Base-by-base conservation (phyloP, 2,329 filamentous ascomycete genomes). In the Dactylellina leptospora region DNA sequence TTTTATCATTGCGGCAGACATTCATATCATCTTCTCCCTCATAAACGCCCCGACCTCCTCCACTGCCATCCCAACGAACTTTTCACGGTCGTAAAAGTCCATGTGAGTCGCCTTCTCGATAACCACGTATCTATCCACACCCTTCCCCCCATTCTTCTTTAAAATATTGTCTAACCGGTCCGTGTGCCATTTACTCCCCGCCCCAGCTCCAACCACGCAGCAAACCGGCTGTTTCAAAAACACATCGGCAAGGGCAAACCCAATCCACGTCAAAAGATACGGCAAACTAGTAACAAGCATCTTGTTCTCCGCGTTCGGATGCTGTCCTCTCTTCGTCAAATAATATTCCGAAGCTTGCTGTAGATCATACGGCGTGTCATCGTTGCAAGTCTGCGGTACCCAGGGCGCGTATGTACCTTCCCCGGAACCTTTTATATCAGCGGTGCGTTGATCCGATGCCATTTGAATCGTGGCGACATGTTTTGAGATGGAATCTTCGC, bases 181-280 rank as follows among this genome's bases (percentile, higher is more conserved):
- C 11, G 42, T 11, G 22, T 45, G 16, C 16, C 16, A 40, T 40
- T 40, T 40, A 40, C 36, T 40, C 11, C 36, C 42, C 8, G 42
- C 20, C 22, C 11, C 11, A 2, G 42, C 18, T 20, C 16, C 16
- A 20, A 51, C 28, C 28, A 76, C 71, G 73, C 78, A 75, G 33
- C 78, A 36, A 40, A 78, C 38, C 13, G 78, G 77, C n/a, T 75
- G 68, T 1, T 76, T 76, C 36, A 64, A 71, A 47, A 77, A 77
- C 53, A 78, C 36, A 42, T 75, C 40, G 18, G 75, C 73, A 28
- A 76, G 75, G 9, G n/a, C 16, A 54, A 40, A 40, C 4, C 54
- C 58, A 76, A 79, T 8, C 77, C 60, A 47, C 78, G 70, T 76
- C 10, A 74, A 53, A 70, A 78, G 75, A 13, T 76, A 61, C 61